Base-by-base conservation (phyloP, 495 filamentous ascomycete species). In the Evansstolkia leycettana region DNA sequence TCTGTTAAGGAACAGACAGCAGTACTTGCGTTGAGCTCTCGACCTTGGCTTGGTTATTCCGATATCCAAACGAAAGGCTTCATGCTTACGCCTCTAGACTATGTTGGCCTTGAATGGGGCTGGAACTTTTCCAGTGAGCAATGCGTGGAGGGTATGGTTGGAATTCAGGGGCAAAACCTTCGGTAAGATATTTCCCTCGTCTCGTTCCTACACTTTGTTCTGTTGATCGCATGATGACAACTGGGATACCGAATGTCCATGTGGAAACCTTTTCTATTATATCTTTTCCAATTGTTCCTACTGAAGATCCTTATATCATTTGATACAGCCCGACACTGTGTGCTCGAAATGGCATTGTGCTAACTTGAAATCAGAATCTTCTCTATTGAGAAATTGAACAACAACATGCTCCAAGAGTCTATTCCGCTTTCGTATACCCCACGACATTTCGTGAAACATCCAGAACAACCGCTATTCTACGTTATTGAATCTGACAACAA, bases 121-220 rank as follows among this genome's bases (percentile, higher is more conserved):
- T 93, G 87, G 79, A 94, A 82, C 45, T 95, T 99, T 46, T 90
- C 81, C 47, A 94, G 85, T 47, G 85, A 94, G 58, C 80, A 90
- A 48, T 92, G 86, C 43, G 68, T 78, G 10, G 87, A 94, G 58
- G 89, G 90, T 15, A 88, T 99, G 80, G 88, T 96, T 24, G 88
- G 87, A 35, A 89, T 99, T 35, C 83, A 94, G 56, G 85, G 78
- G 17, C 77, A 87, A 50, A 92, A 82, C 54, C 65, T 99, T 13
- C 67, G 84, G 86, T 92, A 73, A 56, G 84, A 76, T 36, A 13
- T 5, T 28, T 39, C n/a, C n/a, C n/a, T n/a, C n/a, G n/a, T 37
- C 13, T 28, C 10, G 9, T 15, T 45, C 10, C 31, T 4, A 25
- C 36, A 44, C 43, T 18, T 33, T 32, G 26, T 43, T 17, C 34